Evolutionary conservation across 2,329 filamentous ascomycete genomes (phyloP), one percentile per base, ranked within the genome.

Genomic region (Colletotrichum gigasporum): DNA sequence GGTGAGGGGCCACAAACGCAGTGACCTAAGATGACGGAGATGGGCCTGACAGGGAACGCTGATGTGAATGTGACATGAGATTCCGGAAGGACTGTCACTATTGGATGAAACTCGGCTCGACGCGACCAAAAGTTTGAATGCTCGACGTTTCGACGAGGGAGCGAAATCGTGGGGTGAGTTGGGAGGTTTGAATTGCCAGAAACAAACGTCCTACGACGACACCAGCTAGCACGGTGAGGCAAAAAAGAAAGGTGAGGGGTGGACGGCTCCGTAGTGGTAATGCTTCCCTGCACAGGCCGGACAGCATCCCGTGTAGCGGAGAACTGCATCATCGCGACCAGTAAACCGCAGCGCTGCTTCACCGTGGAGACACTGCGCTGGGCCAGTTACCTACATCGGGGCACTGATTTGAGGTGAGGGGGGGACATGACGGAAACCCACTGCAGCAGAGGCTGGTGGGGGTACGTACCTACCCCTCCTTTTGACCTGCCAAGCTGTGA

Each of bases 1-100:
- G 47, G 48, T 48, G 61, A 54, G 61, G 47, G 61, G 61, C 47
- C 24, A 20, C 45, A 26, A 34, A 34, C 12, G 47, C 14, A 28
- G 10, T 28, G 34, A 41, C 47, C 57, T 61, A 32, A 34, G n/a
- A 30, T 30, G 50, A 61, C 11, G 32, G 50, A 41, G 45, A 44
- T 54, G 54, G 42, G 24, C 18, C 44, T 24, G 47, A 18, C 60
- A 60, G 45, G 55, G 54, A 30, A 41, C 30, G n/a, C n/a, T n/a
- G n/a, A n/a, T 26, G 22, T 20, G 20, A 26, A 45, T 24, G 22
- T 37, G 53, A 50, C 53, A 45, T 41, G 53, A 48, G 28, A 22
- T 30, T 34, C 52, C 14, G 20, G 32, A 32, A 30, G 16, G 12
- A 32, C 14, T 37, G n/a, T 39, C 41, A 50, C 28, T 9, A 53